These are phyloP conservation scores for Colletotrichum spinosum DNA, from an alignment of 2,329 filamentous ascomycete genomes.

Conservation along the genomic window DNA sequence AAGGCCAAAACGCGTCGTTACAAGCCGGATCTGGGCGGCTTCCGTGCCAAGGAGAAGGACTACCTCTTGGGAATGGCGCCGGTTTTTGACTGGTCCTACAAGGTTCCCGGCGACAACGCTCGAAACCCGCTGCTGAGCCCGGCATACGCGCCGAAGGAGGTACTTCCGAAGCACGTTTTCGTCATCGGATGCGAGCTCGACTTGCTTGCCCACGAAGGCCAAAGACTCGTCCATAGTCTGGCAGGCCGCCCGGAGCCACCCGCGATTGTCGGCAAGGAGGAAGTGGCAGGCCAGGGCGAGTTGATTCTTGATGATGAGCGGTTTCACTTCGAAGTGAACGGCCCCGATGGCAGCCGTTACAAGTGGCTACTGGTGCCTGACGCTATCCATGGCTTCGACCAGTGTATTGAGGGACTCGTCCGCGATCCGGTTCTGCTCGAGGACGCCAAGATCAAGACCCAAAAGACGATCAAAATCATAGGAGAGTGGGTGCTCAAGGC, in stretches of 20 bases:
- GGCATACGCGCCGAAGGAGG: slow-evolving; percentile 44
- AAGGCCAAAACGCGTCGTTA: slow-evolving; percentile 42
- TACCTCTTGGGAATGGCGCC: slow-evolving; percentile 37
- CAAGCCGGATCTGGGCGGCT: slow-evolving; percentile 39
- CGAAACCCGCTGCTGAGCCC: slow-evolving; percentile 50
- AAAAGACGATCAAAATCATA: slow-evolving; percentile 41
- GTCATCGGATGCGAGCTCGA: slow-evolving; percentile 53
- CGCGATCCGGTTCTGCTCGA: slow-evolving; percentile 40
- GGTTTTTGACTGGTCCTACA: slow-evolving; percentile 49
- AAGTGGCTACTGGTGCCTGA: slow-evolving; percentile 49
- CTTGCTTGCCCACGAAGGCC: slow-evolving; percentile 53
- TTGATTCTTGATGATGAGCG: slow-evolving; percentile 44
- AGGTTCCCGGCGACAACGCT: slow-evolving; percentile 43
- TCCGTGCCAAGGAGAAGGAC: slow-evolving; percentile 37
- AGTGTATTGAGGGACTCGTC: slow-evolving; percentile 37
- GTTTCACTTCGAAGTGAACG: slow-evolving; percentile 43
- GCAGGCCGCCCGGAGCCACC: slow-evolving; percentile 46
- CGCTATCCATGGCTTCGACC: slow-evolving; percentile 46
- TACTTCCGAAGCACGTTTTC: slow-evolving; percentile 51
- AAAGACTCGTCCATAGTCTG: slow-evolving; percentile 50
- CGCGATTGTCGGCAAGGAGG: slow-evolving; percentile 45
- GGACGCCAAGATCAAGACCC: slow-evolving; percentile 43
- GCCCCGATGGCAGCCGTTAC: slow-evolving; percentile 38
- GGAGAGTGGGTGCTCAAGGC: slow-evolving; percentile 43
- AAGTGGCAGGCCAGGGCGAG: slow-evolving; percentile 38